Evolutionary conservation across 192 early-diverging fungal genomes (phyloP), one percentile per base, ranked within the genome.

Genomic region (Funneliformis mosseae): DNA sequence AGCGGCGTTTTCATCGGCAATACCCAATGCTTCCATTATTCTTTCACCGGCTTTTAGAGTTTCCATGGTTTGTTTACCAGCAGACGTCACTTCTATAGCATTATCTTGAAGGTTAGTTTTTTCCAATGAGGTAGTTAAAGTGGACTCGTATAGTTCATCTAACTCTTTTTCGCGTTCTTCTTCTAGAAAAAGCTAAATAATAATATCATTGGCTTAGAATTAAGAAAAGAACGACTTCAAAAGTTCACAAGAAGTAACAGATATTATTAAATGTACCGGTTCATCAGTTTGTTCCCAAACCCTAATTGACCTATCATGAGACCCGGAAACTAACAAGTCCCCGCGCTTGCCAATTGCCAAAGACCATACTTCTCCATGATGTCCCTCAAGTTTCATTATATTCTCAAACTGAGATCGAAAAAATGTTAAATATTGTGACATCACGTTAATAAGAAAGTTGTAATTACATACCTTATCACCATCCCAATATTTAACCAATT

Each of bases 221-320:
- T n/a, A 70, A 10, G 5, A n/a, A 43, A 79, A 77, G 59, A 43
- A 50, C 5, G 18, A 39, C 4, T 48, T 27, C 3, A 28, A 77
- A 69, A 38, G 0, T 38, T 14, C 39, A 16, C 16, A 70, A 43
- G 16, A 2, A 2, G n/a, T 42, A 69, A 41, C 9, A 18, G 6
- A 21, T 41, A 69, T n/a, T 21, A n/a, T 10, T 18, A 21, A 33
- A 23, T 11, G 12, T 63, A 81, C 79, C 84, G 92, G 96, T 81
- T 98, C 98, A 55, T 99, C 98, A 9, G 98, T 96, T 84, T 93
- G 93, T 80, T 96, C 95, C 98, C 97, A 98, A 28, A 98, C 86
- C 76, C 97, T 92, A 81, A 99, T 92, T 41, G 96, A 96, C 38
- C 94, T 92, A 86, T 99, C 98, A 80, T 98, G 98, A 38, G 96